Percentiles rank a stretch among this genome's conserved stretches.
These are phyloP conservation scores for Sugiyamaella marilandica DNA, from an alignment of 805 yeast species.

Conservation along the genomic window DNA sequence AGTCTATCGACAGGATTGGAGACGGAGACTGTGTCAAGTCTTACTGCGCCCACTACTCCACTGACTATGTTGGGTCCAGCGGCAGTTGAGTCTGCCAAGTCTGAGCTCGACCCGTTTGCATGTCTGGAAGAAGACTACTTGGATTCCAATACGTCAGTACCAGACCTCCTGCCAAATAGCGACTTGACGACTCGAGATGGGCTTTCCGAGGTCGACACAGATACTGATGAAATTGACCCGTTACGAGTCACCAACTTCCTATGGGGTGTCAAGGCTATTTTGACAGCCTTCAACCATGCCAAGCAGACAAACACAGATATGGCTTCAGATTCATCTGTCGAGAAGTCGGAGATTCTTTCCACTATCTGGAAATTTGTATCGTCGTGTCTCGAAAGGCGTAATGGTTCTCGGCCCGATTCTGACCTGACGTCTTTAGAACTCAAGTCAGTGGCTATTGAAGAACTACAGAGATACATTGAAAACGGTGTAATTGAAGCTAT, in stretches of 20 bases:
- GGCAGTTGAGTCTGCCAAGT: background rate
- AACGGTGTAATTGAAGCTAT: slow-evolving; percentile 19
- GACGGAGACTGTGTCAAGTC: background rate
- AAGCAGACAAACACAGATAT: slow-evolving; percentile 7
- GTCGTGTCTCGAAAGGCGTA: slow-evolving; percentile 9
- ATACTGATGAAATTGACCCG: slow-evolving; percentile 12
- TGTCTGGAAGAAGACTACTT: background rate
- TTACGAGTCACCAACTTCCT: slow-evolving; percentile 14
- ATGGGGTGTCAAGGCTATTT: slow-evolving; percentile 21
- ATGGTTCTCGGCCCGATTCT: background rate
- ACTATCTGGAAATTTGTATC: slow-evolving; percentile 20
- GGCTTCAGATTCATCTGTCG: slow-evolving; percentile 1
- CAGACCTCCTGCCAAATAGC: background rate
- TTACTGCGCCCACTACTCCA: background rate
- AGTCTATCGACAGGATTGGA: background rate
- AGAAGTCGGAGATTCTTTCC: slow-evolving; percentile 12
- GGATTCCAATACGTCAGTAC: background rate
- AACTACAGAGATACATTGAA: slow-evolving; percentile 16
- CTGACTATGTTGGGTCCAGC: too few species aligned
- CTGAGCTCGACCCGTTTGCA: slow-evolving; percentile 5
- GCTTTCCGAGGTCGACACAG: background rate
- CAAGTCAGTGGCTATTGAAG: slow-evolving; percentile 17
- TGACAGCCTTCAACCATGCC: slow-evolving; percentile 18
- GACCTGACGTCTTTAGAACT: slow-evolving; percentile 14
- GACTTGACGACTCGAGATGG: background rate